These are phyloP conservation scores for Pseudonitzschia multiseries DNA, from an alignment of 108 stramenopile genomes.

Conservation along the genomic window DNA sequence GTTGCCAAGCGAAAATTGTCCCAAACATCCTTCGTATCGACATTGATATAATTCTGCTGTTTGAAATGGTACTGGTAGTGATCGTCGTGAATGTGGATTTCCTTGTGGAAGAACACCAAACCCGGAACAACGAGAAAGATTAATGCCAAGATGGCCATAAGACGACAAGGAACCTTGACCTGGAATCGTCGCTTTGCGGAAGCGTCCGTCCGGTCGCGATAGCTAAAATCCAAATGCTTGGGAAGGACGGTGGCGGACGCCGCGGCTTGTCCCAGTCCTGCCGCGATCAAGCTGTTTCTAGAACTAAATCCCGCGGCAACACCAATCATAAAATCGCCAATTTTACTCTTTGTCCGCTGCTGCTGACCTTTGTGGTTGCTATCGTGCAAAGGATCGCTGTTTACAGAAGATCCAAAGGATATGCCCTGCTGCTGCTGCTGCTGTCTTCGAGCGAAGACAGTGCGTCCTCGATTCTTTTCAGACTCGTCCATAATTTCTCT, in stretches of 20 bases:
- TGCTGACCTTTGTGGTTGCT: neutral
- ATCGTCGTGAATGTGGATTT: conserved; percentile 32
- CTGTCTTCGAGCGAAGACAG: neutral
- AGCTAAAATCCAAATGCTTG: conserved; percentile 8
- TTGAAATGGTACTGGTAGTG: conserved; percentile 27
- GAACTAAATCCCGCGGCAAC: neutral
- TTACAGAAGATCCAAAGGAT: neutral
- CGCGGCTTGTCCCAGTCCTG: no score
- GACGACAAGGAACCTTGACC: conserved; percentile 38
- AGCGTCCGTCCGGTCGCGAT: conserved; percentile 5
- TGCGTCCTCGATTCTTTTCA: conserved; percentile 2
- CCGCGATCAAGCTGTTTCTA: neutral
- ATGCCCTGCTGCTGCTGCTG: conserved; percentile 9
- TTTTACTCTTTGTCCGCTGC: neutral
- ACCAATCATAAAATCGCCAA: neutral
- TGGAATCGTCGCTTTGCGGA: conserved; percentile 28
- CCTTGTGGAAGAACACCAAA: conserved; percentile 34
- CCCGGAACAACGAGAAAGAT: conserved; percentile 37
- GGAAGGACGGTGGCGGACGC: neutral
- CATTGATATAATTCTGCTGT: conserved; percentile 26
- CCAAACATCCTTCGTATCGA: conserved; percentile 18
- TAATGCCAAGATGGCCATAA: conserved; percentile 30
- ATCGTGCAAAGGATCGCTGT: neutral
- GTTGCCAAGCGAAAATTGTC: neutral
- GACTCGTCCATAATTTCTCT: neutral